A percentile compares a stretch with the other conserved stretches of the same genome.
Evolutionary conservation across 2,329 filamentous ascomycete species (phyloP).

Genomic region (Colletotrichum siamense): DNA sequence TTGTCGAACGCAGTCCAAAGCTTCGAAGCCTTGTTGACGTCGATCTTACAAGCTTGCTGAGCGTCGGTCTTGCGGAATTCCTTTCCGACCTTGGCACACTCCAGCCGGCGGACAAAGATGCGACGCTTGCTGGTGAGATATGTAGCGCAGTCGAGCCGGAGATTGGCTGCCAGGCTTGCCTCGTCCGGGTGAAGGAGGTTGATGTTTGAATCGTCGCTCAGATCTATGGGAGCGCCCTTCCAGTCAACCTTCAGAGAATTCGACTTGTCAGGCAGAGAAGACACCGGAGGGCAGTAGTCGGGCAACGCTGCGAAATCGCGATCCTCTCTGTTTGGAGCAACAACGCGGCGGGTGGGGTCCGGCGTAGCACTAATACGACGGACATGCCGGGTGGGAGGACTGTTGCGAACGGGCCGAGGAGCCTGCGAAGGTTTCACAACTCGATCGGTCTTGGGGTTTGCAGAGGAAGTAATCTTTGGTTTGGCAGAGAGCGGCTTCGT

Average conservation of each 20-base stretch:
- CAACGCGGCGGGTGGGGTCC: slow-evolving; percentile 54
- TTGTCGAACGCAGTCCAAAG: slow-evolving; percentile 89
- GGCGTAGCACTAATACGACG: slow-evolving; percentile 51
- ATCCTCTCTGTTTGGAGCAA: slow-evolving; percentile 77
- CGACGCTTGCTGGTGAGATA: slow-evolving; percentile 93
- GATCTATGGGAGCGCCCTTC: slow-evolving; percentile 81
- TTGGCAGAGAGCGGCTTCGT: slow-evolving; percentile 8
- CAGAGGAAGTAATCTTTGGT: neutral
- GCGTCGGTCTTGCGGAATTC: slow-evolving; percentile 95
- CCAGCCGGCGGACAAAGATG: slow-evolving; percentile 81
- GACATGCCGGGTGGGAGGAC: slow-evolving; percentile 28
- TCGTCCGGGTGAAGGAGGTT: slow-evolving; percentile 80
- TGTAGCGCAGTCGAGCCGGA: slow-evolving; percentile 84
- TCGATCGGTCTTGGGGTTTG: slow-evolving; percentile 35
- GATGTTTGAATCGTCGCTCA: slow-evolving; percentile 73
- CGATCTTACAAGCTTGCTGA: slow-evolving; percentile 96
- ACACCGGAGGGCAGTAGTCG: slow-evolving; percentile 74
- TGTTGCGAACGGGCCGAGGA: slow-evolving; percentile 41
- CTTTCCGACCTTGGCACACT: slow-evolving; percentile 71
- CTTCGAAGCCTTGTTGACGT: slow-evolving; percentile 96
- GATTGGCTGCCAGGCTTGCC: slow-evolving; percentile 74
- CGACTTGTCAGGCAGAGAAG: slow-evolving; percentile 67
- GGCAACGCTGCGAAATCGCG: slow-evolving; percentile 77
- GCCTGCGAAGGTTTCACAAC: slow-evolving; percentile 37
- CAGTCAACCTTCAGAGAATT: slow-evolving; percentile 85